Base-by-base conservation (phyloP, 768 basidiomycete genomes). In the Mycena pura region DNA sequence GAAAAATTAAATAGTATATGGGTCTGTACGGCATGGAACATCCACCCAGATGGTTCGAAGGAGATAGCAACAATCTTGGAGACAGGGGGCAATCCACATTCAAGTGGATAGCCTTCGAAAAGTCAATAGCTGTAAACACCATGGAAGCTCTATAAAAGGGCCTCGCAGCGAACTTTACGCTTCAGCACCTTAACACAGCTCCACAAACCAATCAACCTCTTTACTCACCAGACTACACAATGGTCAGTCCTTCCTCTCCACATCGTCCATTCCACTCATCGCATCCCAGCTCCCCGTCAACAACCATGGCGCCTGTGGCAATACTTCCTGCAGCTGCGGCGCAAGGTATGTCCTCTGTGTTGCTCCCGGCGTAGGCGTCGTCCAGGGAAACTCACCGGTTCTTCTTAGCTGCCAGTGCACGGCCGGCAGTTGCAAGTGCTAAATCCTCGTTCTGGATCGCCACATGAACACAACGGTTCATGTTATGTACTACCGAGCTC, bases 341-440 rank as follows among this genome's bases (percentile, higher is more conserved):
- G 76, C 70, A 14, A 73, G 46, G 86, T 86, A 60, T 57, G 74
- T 70, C 32, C 1, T 47, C 39, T 25, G 22, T 10, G 19, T 58
- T 62, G 4, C 41, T 55, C 15, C 25, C n/a, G n/a, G n/a, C n/a
- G n/a, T n/a, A n/a, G n/a, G n/a, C n/a, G n/a, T n/a, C n/a, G n/a
- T 21, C 32, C 24, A 21, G 31, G 9, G 47, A 14, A 43, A 44
- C 62, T 61, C 34, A 55, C 57, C 13, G 51, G 1, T 40, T n/a
- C 15, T 0, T 27, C 15, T 31, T 58, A 89, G 87, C 61, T 90
- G 87, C 79, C 57, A 62, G 25, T 89, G 88, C 82, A 81, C 83
- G 75, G 51, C 59, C 52, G 46, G 46, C 51, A 81, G 83, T 62
- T 88, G 87, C 87, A 88, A 87, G 75, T 90, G 86, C 80, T 86